Base-by-base conservation (phyloP, 306 rosid genomes). In the Amphicarpaea edgeworthii region DNA sequence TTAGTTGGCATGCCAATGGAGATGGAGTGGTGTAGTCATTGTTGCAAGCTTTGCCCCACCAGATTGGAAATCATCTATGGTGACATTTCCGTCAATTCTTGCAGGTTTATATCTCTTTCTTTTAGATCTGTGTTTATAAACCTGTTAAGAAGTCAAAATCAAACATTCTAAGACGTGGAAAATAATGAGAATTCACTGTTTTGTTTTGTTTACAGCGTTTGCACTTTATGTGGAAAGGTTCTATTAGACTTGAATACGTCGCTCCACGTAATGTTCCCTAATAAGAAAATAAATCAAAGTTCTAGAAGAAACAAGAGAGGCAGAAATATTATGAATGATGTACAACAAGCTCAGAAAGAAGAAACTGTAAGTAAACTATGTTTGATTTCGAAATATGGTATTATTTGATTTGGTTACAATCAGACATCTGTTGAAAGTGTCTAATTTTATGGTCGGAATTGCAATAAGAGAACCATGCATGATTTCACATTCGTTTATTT, bases 171-270 rank as follows among this genome's bases (percentile, higher is more conserved):
- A n/a, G n/a, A n/a, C n/a, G n/a, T n/a, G 40, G 40, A 34, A 34
- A 34, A 34, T 34, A 34, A 11, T 55, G n/a, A 7, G 64, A 4
- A 12, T 57, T 57, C 38, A 12, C 11, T 20, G 30, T 17, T 23
- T 15, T 12, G 8, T 54, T 68, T 10, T 68, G n/a, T 26, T 75
- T 68, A 24, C 37, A 81, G 81, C 3, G 47, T 57, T 30, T 81
- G 85, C 28, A 12, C 0, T 3, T 4, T 8, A 4, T 81, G 85
- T 61, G 85, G 85, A 8, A 81, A 68, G 68, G 11, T 81, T 75
- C 73, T 81, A 0, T 32, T 42, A 8, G 75, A 67, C 3, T 24
- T 43, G 11, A 6, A 63, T 38, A 16, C 28, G 0, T 37, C 49
- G 2, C 69, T 38, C 8, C 53, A 65, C 2, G 20, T 41, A 12